phyloP scores from a whole-genome alignment of 306 rosid genomes.

The Canavalia gladiata region DNA sequence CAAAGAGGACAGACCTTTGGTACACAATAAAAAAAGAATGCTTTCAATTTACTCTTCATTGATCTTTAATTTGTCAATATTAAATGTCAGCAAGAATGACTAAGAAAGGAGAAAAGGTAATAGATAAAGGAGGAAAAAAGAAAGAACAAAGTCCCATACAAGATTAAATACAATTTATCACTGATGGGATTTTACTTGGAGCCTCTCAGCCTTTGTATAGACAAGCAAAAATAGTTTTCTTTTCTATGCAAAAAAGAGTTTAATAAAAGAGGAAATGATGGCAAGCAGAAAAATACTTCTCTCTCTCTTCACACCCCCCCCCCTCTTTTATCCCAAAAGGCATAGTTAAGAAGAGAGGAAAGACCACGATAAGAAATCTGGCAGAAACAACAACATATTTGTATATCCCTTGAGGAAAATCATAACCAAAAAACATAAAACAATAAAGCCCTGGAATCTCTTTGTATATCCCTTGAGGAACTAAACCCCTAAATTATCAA shows the following conservation, averaged over 20 bases:
- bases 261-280: neutral
- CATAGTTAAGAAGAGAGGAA: neutral
- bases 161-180: neutral
- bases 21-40: neutral
- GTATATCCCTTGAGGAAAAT: neutral
- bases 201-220: neutral
- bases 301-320: neutral
- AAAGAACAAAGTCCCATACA: neutral
- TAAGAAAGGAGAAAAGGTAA: neutral
- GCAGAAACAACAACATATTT: too few relatives aligned
- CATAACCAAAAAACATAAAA: constrained; percentile 27
- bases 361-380: neutral
- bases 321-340: neutral
- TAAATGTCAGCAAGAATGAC: neutral
- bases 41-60: neutral
- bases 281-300: neutral
- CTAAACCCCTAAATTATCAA: constrained; percentile 1
- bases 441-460: neutral
- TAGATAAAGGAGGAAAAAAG: neutral
- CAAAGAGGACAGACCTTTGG: constrained; percentile 13
- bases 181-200: neutral
- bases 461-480: neutral
- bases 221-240: neutral
- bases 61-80: neutral
- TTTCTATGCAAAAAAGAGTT: neutral